A percentile compares a stretch with the other conserved stretches of the same genome.
These are phyloP conservation scores for Capronia epimyces DNA, from an alignment of 2,329 filamentous ascomycete genomes.

Conservation along the genomic window DNA sequence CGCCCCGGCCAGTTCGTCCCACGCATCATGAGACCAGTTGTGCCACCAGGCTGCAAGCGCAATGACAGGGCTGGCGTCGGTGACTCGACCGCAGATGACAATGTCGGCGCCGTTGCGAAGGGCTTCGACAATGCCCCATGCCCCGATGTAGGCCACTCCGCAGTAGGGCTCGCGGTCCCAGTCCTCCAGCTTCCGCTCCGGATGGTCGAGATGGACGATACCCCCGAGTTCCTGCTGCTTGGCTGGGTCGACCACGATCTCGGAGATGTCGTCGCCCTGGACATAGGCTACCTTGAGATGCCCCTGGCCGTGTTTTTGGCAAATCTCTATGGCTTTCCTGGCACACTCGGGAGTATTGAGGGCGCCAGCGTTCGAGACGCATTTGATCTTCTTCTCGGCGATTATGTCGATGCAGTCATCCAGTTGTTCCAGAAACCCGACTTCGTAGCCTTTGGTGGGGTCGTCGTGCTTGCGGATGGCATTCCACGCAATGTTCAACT, in stretches of 20 bases:
- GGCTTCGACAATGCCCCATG: conserved; percentile 37
- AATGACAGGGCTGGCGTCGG: conserved; percentile 30
- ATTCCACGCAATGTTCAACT: conserved; percentile 34
- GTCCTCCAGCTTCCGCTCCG: not conserved
- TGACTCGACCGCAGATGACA: conserved; percentile 32
- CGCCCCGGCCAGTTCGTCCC: conserved; percentile 20
- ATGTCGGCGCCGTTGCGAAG: conserved; percentile 32
- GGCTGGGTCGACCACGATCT: not conserved
- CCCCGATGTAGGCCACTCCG: conserved; percentile 45
- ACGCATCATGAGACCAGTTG: conserved; percentile 15
- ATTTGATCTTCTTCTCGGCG: conserved; percentile 20
- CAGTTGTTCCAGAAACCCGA: conserved; percentile 29
- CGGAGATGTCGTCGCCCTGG: conserved; percentile 6
- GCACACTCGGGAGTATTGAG: conserved; percentile 12
- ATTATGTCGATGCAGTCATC: conserved; percentile 8
- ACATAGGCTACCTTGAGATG: conserved; percentile 1
- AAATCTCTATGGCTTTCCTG: conserved; percentile 7
- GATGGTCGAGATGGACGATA: conserved; percentile 4
- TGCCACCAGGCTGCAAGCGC: conserved; percentile 27
- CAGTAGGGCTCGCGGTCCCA: conserved; percentile 8
- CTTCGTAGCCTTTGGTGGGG: conserved; percentile 28
- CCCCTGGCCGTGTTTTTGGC: not conserved
- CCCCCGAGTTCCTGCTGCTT: not conserved
- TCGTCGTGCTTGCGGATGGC: conserved; percentile 25
- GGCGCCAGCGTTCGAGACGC: conserved; percentile 26